Conservation (phyloP, 768 basidiomycete species). For the Panus rudis region DNA sequence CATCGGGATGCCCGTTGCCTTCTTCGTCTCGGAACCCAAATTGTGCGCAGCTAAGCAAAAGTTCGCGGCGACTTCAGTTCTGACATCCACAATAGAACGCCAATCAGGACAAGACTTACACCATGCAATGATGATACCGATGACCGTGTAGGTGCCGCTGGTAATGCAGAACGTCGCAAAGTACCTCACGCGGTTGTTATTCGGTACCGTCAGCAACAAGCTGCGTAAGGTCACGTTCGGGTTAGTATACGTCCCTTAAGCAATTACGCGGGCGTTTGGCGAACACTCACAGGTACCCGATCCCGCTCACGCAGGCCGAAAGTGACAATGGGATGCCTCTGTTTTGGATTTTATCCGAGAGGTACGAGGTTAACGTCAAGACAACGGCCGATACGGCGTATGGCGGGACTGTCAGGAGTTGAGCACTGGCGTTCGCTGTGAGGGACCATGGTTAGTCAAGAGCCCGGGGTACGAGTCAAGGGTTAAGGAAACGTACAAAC, state of each 20-base stretch:
- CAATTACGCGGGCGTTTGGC: background rate
- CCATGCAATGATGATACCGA: conserved; percentile 73
- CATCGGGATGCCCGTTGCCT: conserved; percentile 35
- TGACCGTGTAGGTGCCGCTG: conserved; percentile 69
- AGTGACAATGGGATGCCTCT: conserved; percentile 45
- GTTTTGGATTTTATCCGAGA: conserved; percentile 60
- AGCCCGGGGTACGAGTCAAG: background rate
- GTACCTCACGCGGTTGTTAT: conserved; percentile 59
- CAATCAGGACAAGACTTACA: conserved; percentile 36
- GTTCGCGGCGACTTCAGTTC: conserved; percentile 1
- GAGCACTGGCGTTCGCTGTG: conserved; percentile 56
- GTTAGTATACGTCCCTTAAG: too few relatives aligned
- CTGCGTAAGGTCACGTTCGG: conserved; percentile 24
- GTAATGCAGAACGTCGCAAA: conserved; percentile 77
- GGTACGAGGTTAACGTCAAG: conserved; percentile 49
- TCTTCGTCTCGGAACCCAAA: conserved; percentile 39
- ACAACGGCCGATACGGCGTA: conserved; percentile 66
- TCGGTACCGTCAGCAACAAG: conserved; percentile 46
- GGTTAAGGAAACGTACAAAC: conserved; percentile 41
- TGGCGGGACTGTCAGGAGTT: conserved; percentile 76
- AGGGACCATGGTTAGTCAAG: conserved; percentile 7
- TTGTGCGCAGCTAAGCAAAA: conserved; percentile 26
- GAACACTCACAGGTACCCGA: conserved; percentile 55
- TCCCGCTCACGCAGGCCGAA: conserved; percentile 38
- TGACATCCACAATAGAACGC: background rate